Base-by-base conservation (phyloP, 495 filamentous ascomycete genomes). In the Neurospora sp. region DNA sequence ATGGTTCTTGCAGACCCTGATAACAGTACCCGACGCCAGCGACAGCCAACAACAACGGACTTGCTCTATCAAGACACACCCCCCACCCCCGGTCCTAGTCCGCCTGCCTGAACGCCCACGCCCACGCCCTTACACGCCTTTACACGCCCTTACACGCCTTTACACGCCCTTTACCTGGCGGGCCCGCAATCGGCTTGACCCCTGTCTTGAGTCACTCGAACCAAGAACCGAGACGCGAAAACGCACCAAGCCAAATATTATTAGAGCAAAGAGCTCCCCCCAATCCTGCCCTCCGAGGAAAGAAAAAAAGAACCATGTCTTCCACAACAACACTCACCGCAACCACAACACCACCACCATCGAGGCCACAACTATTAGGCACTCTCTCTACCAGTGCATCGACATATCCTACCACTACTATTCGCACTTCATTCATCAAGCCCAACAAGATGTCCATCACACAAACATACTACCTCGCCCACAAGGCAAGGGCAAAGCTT, bases 401-500 rank as follows among this genome's bases (percentile, higher is more conserved):
- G 27, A 53, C 40, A 35, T 35, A 46, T 35, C 72, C 74, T 59
- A 69, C 48, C 48, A 59, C 71, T 69, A 46, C 73, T 73, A 71
- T 75, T 70, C n/a, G 48, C 68, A 71, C 77, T 59, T 76, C 76
- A 2, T 76, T 80, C 48, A 74, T 74, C 71, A 78, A 82, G 77
- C 79, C 68, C 78, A 83, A 89, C 77, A 94, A 92, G 85, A 98
- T 99, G 96, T 94, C 90, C 80, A 90, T 98, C 83, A 94, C 96
- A 5, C 93, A 98, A 85, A 98, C 94, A 74, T 98, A 97, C 90
- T 96, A 93, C 86, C 90, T 98, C 77, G 96, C 96, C 79, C 93
- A 96, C 87, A 93, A 93, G 83, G 96, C 96, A 81, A 90, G 96
- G 77, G 91, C 90, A 80, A 98, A 99, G 93, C 94, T 99, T 78